A percentile compares a stretch with the other conserved stretches of the same genome.
Evolutionary conservation across 2,329 filamentous ascomycete genomes (phyloP).

Genomic region (Verticillium isaacii): DNA sequence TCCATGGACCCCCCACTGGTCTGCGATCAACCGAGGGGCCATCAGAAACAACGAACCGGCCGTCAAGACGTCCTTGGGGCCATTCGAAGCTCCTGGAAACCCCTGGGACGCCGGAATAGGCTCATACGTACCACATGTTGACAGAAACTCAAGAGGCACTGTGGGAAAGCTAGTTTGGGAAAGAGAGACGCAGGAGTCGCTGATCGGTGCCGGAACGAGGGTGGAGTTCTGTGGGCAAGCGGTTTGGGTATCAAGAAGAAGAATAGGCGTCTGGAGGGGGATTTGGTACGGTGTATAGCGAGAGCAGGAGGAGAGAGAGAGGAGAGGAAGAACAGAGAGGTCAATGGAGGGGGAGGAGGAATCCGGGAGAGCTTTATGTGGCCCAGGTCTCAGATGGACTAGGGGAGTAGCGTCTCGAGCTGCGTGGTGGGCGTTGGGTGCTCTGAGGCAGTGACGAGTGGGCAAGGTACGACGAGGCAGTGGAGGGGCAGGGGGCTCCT

Average conservation of each 20-base stretch:
- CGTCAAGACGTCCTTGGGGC: neutral
- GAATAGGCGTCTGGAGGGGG: neutral
- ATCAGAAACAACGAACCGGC: neutral
- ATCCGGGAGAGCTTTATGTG: conserved; percentile 17
- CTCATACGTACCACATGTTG: conserved; percentile 17
- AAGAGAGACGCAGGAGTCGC: neutral
- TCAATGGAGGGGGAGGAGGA: conserved; percentile 9
- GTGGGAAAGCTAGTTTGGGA: conserved; percentile 10
- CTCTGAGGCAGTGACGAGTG: neutral
- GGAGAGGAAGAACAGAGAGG: conserved; percentile 4
- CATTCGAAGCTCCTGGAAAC: conserved; percentile 3
- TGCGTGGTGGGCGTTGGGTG: neutral
- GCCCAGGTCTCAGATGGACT: conserved; percentile 6
- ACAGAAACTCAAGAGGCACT: conserved; percentile 7
- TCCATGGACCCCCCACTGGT: neutral
- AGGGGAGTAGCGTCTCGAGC: neutral
- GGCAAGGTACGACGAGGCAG: neutral
- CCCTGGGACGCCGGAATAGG: neutral
- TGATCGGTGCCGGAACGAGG: neutral
- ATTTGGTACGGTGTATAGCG: conserved; percentile 1
- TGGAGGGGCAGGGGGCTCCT: neutral
- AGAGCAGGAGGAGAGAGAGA: conserved; percentile 9
- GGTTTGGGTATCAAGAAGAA: conserved; percentile 10
- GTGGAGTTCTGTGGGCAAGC: neutral
- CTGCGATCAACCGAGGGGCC: neutral